Evolutionary conservation across 2,329 filamentous ascomycete genomes (phyloP).

Genomic region (Cadophora sp.): DNA sequence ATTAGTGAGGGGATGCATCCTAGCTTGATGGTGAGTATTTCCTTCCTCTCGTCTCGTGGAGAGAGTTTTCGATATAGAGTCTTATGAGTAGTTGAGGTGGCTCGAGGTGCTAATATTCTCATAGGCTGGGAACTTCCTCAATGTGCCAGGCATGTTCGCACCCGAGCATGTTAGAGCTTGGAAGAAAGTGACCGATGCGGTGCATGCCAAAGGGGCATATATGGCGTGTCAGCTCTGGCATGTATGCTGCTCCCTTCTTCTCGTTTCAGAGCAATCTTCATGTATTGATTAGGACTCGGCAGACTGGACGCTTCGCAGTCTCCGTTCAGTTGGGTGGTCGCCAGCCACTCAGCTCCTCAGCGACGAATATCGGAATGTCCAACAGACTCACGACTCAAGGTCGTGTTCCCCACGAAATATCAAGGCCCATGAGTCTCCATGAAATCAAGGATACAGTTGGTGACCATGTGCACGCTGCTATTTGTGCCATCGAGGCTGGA

Average conservation of each 20-base stretch:
- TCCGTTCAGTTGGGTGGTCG: constrained; percentile 36
- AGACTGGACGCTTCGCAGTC: constrained; percentile 40
- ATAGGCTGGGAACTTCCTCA: constrained; percentile 52
- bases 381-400: constrained; percentile 26
- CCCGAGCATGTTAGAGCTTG: constrained; percentile 64
- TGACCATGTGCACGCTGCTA: constrained; percentile 41
- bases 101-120: not conserved
- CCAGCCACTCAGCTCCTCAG: constrained; percentile 43
- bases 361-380: constrained; percentile 33
- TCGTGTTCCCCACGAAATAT: constrained; percentile 23
- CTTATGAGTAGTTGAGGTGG: too few relatives aligned
- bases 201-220: constrained; percentile 67
- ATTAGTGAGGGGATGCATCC: constrained; percentile 63
- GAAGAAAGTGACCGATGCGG: constrained; percentile 64
- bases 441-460: constrained; percentile 39
- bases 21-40: constrained; percentile 60
- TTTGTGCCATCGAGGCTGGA: constrained; percentile 38
- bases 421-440: constrained; percentile 37
- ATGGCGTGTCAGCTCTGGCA: constrained; percentile 69
- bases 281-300: constrained; percentile 9
- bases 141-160: constrained; percentile 64
- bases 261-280: too few relatives aligned
- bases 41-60: constrained; percentile 31
- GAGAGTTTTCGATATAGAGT: too few relatives aligned
- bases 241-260: constrained; percentile 51